These are phyloP conservation scores for Moesziomyces aphidis DNA, from an alignment of 1,284 basidiomycete genomes.

Conservation along the genomic window DNA sequence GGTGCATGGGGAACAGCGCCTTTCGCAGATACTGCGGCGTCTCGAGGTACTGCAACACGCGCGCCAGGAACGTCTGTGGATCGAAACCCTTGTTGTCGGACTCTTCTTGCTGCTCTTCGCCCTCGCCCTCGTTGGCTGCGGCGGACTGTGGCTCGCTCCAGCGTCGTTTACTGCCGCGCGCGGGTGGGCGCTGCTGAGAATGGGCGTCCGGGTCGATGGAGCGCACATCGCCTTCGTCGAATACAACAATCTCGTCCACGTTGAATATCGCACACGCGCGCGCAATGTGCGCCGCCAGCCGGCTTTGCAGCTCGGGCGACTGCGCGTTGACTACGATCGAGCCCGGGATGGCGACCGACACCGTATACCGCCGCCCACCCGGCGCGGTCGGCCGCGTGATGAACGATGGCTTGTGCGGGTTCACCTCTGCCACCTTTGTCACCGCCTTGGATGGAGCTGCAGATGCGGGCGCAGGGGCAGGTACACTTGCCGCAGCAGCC, in stretches of 20 bases:
- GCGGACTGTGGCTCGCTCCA: conserved; percentile 12
- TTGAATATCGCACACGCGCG: conserved; percentile 67
- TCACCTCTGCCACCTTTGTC: conserved; percentile 7
- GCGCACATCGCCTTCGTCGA: conserved; percentile 40
- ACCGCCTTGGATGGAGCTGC: not conserved
- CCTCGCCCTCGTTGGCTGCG: conserved; percentile 4
- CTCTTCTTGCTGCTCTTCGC: conserved; percentile 1
- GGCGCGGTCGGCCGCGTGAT: conserved; percentile 24
- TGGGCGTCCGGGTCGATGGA: not conserved
- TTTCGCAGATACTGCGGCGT: conserved; percentile 68
- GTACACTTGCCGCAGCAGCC: not conserved
- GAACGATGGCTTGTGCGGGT: conserved; percentile 55
- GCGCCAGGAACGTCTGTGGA: conserved; percentile 58
- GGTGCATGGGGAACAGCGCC: conserved; percentile 66
- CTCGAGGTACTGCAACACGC: conserved; percentile 67
- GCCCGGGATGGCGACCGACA: conserved; percentile 65
- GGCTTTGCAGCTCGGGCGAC: conserved; percentile 61
- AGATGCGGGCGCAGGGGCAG: not conserved
- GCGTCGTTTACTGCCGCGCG: conserved; percentile 12
- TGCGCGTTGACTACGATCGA: conserved; percentile 66
- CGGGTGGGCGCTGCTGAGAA: not conserved
- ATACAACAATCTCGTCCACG: conserved; percentile 67
- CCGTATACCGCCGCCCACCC: conserved; percentile 47
- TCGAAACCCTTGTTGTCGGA: conserved; percentile 33
- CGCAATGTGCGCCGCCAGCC: conserved; percentile 65